Evolutionary conservation across 495 filamentous ascomycete genomes (phyloP).

Genomic region (Daldinia concentrica): DNA sequence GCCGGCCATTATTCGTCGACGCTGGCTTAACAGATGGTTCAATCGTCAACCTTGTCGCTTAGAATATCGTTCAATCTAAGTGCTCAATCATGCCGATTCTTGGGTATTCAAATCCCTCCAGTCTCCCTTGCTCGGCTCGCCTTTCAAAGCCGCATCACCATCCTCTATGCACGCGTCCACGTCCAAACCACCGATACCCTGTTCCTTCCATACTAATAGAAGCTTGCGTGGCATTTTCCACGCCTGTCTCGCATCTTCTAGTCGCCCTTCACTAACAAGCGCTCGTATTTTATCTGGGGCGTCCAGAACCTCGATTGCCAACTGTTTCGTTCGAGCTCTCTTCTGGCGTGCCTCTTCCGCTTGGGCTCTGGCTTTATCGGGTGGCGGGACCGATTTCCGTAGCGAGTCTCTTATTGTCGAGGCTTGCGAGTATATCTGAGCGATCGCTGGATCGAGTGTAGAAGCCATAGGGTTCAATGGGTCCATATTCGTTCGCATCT

Average conservation of each 20-base stretch:
- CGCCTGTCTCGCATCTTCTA: conserved; percentile 66
- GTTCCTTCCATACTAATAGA: conserved; percentile 61
- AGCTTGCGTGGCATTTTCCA: conserved; percentile 67
- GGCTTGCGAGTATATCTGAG: conserved; percentile 82
- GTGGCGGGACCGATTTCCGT: conserved; percentile 52
- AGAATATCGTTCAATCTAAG: neutral
- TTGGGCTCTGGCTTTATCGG: conserved; percentile 45
- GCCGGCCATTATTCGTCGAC: neutral
- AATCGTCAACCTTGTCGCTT: neutral
- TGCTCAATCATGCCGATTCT: conserved; percentile 10
- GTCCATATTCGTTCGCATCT: conserved; percentile 80
- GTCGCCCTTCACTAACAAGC: conserved; percentile 69
- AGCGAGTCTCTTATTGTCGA: conserved; percentile 66
- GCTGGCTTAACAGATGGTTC: neutral
- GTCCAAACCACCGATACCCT: conserved; percentile 59
- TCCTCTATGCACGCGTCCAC: conserved; percentile 60
- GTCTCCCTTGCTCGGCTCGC: conserved; percentile 43
- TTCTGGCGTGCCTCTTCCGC: conserved; percentile 46
- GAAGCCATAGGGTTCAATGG: conserved; percentile 73
- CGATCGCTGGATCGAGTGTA: conserved; percentile 79
- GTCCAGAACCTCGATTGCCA: conserved; percentile 75
- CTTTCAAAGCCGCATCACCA: conserved; percentile 59
- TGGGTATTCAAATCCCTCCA: conserved; percentile 38
- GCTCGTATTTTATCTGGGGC: conserved; percentile 68
- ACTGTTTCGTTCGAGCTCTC: conserved; percentile 67